Conservation (phyloP, 345 rosid genomes). For the Cardamine occulta region DNA sequence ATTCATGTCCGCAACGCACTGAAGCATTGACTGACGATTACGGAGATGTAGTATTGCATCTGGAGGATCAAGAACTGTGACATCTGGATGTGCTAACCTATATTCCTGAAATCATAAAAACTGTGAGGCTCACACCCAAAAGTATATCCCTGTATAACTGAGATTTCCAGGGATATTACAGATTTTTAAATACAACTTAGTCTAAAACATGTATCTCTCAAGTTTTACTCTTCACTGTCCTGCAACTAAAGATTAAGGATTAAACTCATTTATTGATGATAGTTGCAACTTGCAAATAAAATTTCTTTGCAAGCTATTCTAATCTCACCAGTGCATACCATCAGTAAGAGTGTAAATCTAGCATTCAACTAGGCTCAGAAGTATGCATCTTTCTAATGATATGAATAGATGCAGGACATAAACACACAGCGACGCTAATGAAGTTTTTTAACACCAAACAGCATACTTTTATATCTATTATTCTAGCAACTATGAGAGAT, state of each 20-base stretch:
- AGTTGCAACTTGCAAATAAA: background rate
- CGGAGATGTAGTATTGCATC: conserved; percentile 22
- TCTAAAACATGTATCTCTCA: background rate
- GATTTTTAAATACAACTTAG: background rate
- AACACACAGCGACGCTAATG: background rate
- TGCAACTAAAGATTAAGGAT: background rate
- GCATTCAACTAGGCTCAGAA: background rate
- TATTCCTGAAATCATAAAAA: conserved; percentile 10
- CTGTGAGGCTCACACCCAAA: background rate
- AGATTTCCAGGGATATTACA: background rate
- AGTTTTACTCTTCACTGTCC: background rate
- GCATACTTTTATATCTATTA: background rate
- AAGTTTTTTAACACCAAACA: background rate
- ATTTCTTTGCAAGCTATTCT: background rate
- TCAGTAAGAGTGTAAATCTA: background rate
- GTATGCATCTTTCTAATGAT: background rate
- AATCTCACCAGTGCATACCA: background rate
- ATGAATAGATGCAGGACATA: background rate
- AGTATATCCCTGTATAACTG: background rate
- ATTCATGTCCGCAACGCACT: conserved; percentile 22
- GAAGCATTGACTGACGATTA: conserved; percentile 22
- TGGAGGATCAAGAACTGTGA: conserved; percentile 24
- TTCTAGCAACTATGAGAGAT: background rate
- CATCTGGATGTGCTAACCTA: conserved; percentile 25
- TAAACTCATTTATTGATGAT: background rate